Base-by-base conservation (phyloP, 257 asterid species). In the Gentiana straminea region DNA sequence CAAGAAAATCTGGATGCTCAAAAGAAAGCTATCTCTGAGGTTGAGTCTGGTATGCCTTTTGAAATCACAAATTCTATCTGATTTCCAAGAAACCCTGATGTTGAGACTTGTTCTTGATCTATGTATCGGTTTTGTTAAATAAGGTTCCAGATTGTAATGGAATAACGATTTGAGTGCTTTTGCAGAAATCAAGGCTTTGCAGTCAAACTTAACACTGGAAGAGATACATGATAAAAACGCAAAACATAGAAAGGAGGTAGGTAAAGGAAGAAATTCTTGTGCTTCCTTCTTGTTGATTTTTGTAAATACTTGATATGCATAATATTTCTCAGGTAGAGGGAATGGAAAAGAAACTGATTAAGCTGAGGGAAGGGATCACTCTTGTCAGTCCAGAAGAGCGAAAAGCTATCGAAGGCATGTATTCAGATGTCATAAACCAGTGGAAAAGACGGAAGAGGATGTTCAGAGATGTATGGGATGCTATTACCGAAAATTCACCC, bases 361-460 rank as follows among this genome's bases (percentile, higher is more conserved):
- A 83, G 58, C 70, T 92, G 24, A 82, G 97, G 72, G 79, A 73
- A 61, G 98, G 97, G 58, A 86, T 85, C 33, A 69, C 86, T 32
- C 82, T 88, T 61, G 99, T 88, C 57, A 80, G 88, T 51, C 86
- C 97, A 51, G 91, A 92, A 68, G 89, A 85, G 71, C 65, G 94
- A 37, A 76, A 75, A 73, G 78, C 81, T 59, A 89, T 85, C 61
- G 91, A 81, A 60, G 76, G 73, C 57, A 52, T 64, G 65, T 88
- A 70, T 64, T 59, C 49, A 5, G 83, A 80, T 33, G 68, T 68
- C 68, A 55, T 80, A 32, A 85, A 61, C 67, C 97, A 88, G 49
- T 85, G 99, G 99, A 80, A 79, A 76, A 81, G 61, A 65, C 90
- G 95, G 51, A 92, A 92, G 85, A 81, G 95, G 70, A 92, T 88